These are phyloP conservation scores for Cardamine resedifolia DNA, from an alignment of 345 rosid species.

Conservation along the genomic window DNA sequence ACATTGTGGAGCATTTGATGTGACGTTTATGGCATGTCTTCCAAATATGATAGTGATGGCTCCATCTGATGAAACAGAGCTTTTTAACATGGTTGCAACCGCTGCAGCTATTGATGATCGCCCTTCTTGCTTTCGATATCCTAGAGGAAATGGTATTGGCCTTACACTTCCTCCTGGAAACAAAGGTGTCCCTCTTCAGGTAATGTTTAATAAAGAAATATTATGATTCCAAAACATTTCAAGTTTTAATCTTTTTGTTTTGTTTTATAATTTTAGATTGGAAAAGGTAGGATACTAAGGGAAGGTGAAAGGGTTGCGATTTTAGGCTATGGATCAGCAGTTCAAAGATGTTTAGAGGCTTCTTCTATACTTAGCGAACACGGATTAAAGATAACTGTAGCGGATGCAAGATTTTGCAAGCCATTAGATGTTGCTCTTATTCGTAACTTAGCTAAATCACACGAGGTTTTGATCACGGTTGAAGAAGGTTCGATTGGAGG, in stretches of 20 bases:
- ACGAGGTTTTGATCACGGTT: slow-evolving; percentile 68
- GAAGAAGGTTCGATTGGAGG: slow-evolving; percentile 95
- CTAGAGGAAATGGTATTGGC: slow-evolving; percentile 89
- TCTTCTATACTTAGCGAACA: slow-evolving; percentile 46
- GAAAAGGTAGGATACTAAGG: slow-evolving; percentile 72
- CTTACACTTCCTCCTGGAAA: slow-evolving; percentile 65
- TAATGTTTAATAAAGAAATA: neutral
- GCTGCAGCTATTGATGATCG: too few relatives aligned
- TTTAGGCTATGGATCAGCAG: too few relatives aligned
- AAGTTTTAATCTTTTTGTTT: slow-evolving; percentile 6
- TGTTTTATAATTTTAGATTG: slow-evolving; percentile 47
- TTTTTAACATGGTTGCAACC: too few relatives aligned
- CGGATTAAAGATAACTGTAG: slow-evolving; percentile 59
- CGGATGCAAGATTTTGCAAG: slow-evolving; percentile 91
- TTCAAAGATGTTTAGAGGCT: slow-evolving; percentile 70
- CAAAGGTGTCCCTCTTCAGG: too few relatives aligned
- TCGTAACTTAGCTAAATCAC: slow-evolving; percentile 61
- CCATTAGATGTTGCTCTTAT: slow-evolving; percentile 75
- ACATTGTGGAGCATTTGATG: too few relatives aligned
- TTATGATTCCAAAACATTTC: neutral
- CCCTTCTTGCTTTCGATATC: slow-evolving; percentile 91
- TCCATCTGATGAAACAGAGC: too few relatives aligned
- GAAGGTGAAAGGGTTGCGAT: slow-evolving; percentile 84
- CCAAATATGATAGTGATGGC: too few relatives aligned
- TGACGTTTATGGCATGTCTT: too few relatives aligned